Base-by-base conservation (phyloP, 805 yeast species). In the Wickerhamia fluorescens region DNA sequence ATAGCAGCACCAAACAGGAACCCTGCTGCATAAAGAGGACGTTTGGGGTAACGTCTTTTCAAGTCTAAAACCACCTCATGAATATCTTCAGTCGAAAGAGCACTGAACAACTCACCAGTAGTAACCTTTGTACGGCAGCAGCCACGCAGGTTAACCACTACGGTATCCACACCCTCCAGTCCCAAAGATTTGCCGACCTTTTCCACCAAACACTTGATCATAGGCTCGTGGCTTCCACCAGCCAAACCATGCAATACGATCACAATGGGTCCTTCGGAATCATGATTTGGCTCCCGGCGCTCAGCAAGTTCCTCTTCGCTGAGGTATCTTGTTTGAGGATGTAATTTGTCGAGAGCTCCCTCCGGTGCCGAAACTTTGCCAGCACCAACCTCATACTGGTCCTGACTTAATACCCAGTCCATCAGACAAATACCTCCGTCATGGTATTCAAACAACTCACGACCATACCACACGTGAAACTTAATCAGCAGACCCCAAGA, bases 211-310 rank as follows among this genome's bases (percentile, higher is more conserved):
- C 82, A 68, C 14, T 92, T 66, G 23, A 84, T 74, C 45, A 84
- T 75, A 5, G 81, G 66, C 48, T 84, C 94, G 37, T 78, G 82
- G n/a, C 88, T 77, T 0, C 94, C 92, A 5, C 95, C 95, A 2
- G 83, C 78, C 21, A 84, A 67, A 1, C 95, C 95, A 47, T 85
- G 94, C 23, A 81, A 53, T 3, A 73, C 56, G 17, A 84, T 68
- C 11, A 80, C 58, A 45, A 85, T 60, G 2, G 94, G 94, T 27
- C 52, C 65, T 3, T 61, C 41, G 12, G 56, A 57, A 10, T 23
- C 42, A 20, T 35, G 40, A 14, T 27, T 40, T 6, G 29, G 28
- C 4, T 29, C 31, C 7, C 34, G 37, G 15, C 31, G 22, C 29
- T 42, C 28, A 42, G 41, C 50, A 24, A 71, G 39, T 47, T 80